phyloP scores from a whole-genome alignment of 2,329 filamentous ascomycete genomes.

The Seiridium unicorne region DNA sequence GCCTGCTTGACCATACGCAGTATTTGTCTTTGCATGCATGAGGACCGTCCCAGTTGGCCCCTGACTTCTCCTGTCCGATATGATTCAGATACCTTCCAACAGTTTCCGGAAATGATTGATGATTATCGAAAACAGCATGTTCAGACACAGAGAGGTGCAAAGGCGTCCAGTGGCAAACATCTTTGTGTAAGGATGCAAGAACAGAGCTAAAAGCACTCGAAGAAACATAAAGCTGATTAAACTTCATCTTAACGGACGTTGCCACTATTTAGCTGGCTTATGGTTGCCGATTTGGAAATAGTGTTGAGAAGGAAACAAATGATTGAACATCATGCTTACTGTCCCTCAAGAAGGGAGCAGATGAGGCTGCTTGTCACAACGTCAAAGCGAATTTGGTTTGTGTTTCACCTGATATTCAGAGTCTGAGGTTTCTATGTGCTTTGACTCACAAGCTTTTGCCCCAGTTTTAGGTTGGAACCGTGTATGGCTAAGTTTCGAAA shows the following conservation, averaged over 20 bases:
- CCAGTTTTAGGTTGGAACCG: background rate
- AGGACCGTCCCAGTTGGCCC: background rate
- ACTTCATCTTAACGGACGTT: background rate
- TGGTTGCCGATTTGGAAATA: background rate
- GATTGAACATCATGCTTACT: background rate
- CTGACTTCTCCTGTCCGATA: background rate
- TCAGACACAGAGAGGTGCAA: background rate
- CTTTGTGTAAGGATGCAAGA: background rate
- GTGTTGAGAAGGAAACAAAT: background rate
- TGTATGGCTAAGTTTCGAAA: too few species aligned
- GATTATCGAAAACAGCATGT: too few species aligned
- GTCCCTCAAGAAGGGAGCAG: background rate
- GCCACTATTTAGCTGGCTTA: background rate
- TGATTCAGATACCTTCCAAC: background rate
- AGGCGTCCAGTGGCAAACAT: background rate
- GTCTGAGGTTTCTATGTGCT: background rate
- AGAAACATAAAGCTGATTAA: background rate
- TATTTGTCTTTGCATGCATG: constrained; percentile 6
- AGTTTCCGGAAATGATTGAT: background rate
- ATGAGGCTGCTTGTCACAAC: background rate
- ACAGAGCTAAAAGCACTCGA: background rate
- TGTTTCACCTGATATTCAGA: background rate
- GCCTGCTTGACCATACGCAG: constrained; percentile 11
- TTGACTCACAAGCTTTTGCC: background rate
- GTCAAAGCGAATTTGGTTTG: background rate